Percentiles rank a stretch among this genome's conserved stretches.
Conservation (phyloP, 495 filamentous ascomycete species). For the Lasiosphaeris hirsuta region DNA sequence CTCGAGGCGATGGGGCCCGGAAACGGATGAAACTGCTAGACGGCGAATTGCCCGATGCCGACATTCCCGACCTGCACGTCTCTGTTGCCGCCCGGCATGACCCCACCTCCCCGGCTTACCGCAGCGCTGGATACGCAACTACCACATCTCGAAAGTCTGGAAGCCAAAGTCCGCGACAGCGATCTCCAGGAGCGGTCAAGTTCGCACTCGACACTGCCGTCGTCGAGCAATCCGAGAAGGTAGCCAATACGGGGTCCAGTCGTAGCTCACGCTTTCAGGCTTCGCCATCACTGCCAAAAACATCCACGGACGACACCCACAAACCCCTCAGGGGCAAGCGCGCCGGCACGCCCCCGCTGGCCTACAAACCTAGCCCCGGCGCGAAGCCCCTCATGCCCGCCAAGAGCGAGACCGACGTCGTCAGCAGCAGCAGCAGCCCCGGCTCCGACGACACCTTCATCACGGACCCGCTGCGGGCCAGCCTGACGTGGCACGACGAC, state of each 20-base stretch:
- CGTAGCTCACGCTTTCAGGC: constrained; percentile 4
- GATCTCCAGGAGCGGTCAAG: constrained; percentile 7
- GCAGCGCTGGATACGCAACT: neutral
- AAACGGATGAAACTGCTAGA: constrained; percentile 39
- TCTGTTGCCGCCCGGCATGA: neutral
- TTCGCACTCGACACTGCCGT: constrained; percentile 31
- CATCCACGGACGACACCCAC: constrained; percentile 13
- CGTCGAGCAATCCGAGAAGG: constrained; percentile 23
- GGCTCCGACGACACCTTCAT: constrained; percentile 28
- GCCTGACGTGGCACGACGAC: constrained; percentile 76
- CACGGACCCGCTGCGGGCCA: constrained; percentile 48
- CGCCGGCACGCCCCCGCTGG: constrained; percentile 42
- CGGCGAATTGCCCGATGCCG: constrained; percentile 18
- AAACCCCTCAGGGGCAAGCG: constrained; percentile 41
- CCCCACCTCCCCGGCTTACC: neutral
- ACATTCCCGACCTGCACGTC: neutral
- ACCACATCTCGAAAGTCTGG: neutral
- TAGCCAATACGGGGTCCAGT: constrained; percentile 12
- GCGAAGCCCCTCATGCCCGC: neutral
- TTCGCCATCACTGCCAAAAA: constrained; percentile 17
- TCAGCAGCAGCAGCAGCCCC: neutral
- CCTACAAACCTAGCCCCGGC: constrained; percentile 17
- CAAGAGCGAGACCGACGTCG: too few relatives aligned
- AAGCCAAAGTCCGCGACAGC: constrained; percentile 1
- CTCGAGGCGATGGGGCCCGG: constrained; percentile 24